Evolutionary conservation across 2,329 filamentous ascomycete genomes (phyloP).

Genomic region (Didymosphaeria variabile): DNA sequence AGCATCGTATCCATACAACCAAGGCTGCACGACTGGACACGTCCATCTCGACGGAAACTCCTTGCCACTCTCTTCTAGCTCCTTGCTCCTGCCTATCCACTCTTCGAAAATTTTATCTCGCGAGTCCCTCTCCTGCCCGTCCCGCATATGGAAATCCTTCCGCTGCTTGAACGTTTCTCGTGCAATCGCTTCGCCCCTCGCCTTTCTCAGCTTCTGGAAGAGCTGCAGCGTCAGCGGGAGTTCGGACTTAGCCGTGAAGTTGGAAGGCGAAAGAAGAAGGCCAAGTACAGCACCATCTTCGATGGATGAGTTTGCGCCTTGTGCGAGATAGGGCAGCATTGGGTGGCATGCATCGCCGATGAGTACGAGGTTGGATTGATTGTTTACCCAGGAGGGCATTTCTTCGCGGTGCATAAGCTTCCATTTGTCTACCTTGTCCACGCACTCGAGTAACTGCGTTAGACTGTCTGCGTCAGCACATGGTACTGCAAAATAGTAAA

Average conservation of each 20-base stretch:
- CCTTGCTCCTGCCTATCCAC: slow-evolving; percentile 53
- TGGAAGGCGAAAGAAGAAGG: slow-evolving; percentile 54
- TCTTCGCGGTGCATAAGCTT: slow-evolving; percentile 66
- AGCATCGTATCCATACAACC: slow-evolving; percentile 41
- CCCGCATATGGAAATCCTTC: slow-evolving; percentile 50
- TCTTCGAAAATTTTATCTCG: slow-evolving; percentile 66
- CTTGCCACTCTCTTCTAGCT: slow-evolving; percentile 48
- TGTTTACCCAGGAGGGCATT: slow-evolving; percentile 49
- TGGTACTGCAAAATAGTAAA: slow-evolving; percentile 44
- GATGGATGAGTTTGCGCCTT: slow-evolving; percentile 68
- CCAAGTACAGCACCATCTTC: slow-evolving; percentile 74
- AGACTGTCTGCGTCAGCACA: slow-evolving; percentile 28
- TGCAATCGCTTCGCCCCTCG: slow-evolving; percentile 62
- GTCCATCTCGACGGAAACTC: slow-evolving; percentile 68
- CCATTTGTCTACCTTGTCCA: slow-evolving; percentile 73
- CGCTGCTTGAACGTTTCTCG: slow-evolving; percentile 65
- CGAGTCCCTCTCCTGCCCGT: slow-evolving; percentile 63
- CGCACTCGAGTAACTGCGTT: slow-evolving; percentile 57
- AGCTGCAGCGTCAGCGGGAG: slow-evolving; percentile 50
- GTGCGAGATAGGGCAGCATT: slow-evolving; percentile 38
- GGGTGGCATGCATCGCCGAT: slow-evolving; percentile 35
- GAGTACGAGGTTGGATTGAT: slow-evolving; percentile 65
- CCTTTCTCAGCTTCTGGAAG: slow-evolving; percentile 57
- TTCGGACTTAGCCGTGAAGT: slow-evolving; percentile 25
- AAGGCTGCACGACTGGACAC: slow-evolving; percentile 37